Evolutionary conservation across 2,329 filamentous ascomycete species (phyloP).

Genomic region (Fusarium albosuccineum): DNA sequence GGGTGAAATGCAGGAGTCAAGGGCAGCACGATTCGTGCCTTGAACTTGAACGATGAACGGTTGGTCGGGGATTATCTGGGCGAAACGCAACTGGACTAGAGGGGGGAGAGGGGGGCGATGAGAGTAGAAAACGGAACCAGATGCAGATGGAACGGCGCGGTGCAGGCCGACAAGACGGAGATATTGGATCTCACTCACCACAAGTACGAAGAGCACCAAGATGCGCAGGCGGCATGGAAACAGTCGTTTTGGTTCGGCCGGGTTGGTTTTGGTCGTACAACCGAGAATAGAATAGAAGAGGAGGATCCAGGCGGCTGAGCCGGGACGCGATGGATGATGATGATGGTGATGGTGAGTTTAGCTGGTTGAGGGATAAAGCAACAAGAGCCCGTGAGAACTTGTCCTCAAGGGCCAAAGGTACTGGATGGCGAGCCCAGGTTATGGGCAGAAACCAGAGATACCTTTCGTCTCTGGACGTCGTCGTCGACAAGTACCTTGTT

Average conservation of each 20-base stretch:
- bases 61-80: constrained; percentile 31
- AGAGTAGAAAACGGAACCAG: neutral
- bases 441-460: neutral
- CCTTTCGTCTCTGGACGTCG: neutral
- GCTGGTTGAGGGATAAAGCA: neutral
- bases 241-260: constrained; percentile 37
- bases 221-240: constrained; percentile 45
- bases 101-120: neutral
- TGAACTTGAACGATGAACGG: constrained; percentile 28
- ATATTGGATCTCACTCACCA: constrained; percentile 37
- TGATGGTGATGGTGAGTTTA: constrained; percentile 5
- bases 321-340: constrained; percentile 12
- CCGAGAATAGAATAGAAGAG: constrained; percentile 22
- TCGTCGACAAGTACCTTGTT: constrained; percentile 7
- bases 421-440: too few species aligned
- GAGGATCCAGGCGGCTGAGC: constrained; percentile 7
- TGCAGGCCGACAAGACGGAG: constrained; percentile 18
- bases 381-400: neutral
- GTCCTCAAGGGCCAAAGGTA: neutral
- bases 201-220: constrained; percentile 34
- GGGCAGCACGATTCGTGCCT: constrained; percentile 12
- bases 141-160: constrained; percentile 13
- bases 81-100: constrained; percentile 16
- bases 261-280: constrained; percentile 32
- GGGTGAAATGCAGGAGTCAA: neutral